phyloP scores from a whole-genome alignment of 106 monocot genomes.

The Phalaenopsis equestris region DNA sequence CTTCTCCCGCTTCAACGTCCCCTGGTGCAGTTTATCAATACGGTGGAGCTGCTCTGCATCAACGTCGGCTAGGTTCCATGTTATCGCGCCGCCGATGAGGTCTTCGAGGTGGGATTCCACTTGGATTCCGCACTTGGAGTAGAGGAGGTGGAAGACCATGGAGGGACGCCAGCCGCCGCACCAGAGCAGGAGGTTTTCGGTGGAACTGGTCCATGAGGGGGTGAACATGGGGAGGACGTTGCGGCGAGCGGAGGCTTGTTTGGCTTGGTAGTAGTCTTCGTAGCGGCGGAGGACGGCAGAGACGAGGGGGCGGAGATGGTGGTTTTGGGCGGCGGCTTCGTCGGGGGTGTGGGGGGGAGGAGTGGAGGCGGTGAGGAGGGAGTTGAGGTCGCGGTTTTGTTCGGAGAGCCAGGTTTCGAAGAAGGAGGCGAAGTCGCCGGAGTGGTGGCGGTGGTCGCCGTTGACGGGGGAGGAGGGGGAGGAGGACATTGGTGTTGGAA shows the following conservation, averaged over 20 bases:
- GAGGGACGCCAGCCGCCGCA: slow-evolving; percentile 70
- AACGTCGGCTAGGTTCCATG: slow-evolving; percentile 27
- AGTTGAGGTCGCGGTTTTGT: slow-evolving; percentile 30
- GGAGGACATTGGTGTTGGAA: background rate
- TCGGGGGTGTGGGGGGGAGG: background rate
- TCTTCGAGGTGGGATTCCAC: slow-evolving; percentile 26
- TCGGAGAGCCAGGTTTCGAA: slow-evolving; percentile 43
- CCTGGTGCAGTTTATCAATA: slow-evolving; percentile 29
- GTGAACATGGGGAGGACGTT: slow-evolving; percentile 49
- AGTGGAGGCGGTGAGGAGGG: slow-evolving; percentile 22
- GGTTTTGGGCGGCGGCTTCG: background rate
- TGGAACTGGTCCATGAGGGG: slow-evolving; percentile 50
- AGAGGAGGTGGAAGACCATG: slow-evolving; percentile 51
- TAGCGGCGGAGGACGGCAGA: slow-evolving; percentile 37
- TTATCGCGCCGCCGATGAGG: slow-evolving; percentile 18
- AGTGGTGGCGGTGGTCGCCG: background rate
- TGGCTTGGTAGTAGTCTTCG: slow-evolving; percentile 52
- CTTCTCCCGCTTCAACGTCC: slow-evolving; percentile 22
- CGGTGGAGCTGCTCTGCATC: slow-evolving; percentile 20
- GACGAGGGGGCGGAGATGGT: slow-evolving; percentile 19
- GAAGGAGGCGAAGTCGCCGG: slow-evolving; percentile 27
- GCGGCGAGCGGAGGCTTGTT: slow-evolving; percentile 19
- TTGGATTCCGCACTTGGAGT: slow-evolving; percentile 64
- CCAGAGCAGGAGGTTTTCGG: slow-evolving; percentile 60
- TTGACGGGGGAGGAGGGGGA: background rate